Conservation (phyloP, 768 basidiomycete genomes). For the Tylopilus plumbeoviolaceoides region DNA sequence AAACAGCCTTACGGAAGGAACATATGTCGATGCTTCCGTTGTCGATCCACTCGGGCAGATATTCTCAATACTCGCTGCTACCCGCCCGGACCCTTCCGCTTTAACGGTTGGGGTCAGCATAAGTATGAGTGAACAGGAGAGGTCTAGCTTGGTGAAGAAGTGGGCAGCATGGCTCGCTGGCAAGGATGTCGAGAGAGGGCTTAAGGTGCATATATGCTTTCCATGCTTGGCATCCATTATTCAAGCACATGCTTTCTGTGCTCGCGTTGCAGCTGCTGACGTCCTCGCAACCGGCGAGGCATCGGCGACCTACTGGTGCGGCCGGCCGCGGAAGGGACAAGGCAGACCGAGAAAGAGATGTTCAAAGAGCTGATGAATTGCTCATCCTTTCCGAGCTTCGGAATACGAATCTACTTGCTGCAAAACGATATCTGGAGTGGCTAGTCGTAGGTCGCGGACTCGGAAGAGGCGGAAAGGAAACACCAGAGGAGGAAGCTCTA, state of each 20-base stretch:
- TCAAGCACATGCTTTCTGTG: neutral
- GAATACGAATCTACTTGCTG: constrained; percentile 38
- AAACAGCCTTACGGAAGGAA: constrained; percentile 27
- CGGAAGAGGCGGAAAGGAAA: constrained; percentile 23
- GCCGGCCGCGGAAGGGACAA: constrained; percentile 22
- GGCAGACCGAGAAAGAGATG: constrained; percentile 21
- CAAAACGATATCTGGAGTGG: constrained; percentile 73
- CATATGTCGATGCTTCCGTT: constrained; percentile 19
- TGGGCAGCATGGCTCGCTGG: constrained; percentile 83
- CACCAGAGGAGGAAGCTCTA: constrained; percentile 32
- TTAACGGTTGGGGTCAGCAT: neutral
- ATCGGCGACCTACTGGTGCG: constrained; percentile 18
- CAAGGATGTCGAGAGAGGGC: constrained; percentile 61
- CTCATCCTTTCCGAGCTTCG: constrained; percentile 28
- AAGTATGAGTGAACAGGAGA: constrained; percentile 27
- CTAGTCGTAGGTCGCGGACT: constrained; percentile 63
- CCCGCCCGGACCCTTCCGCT: constrained; percentile 4
- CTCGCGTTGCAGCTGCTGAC: constrained; percentile 17
- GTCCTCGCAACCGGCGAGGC: constrained; percentile 14
- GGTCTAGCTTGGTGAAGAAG: constrained; percentile 59
- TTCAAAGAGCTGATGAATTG: constrained; percentile 23
- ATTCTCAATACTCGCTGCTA: constrained; percentile 22
- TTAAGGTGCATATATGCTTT: constrained; percentile 48
- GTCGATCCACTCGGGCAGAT: constrained; percentile 27
- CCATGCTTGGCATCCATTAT: neutral